Conservation (phyloP, 805 yeast genomes). For the Soucietia sequanensis region DNA sequence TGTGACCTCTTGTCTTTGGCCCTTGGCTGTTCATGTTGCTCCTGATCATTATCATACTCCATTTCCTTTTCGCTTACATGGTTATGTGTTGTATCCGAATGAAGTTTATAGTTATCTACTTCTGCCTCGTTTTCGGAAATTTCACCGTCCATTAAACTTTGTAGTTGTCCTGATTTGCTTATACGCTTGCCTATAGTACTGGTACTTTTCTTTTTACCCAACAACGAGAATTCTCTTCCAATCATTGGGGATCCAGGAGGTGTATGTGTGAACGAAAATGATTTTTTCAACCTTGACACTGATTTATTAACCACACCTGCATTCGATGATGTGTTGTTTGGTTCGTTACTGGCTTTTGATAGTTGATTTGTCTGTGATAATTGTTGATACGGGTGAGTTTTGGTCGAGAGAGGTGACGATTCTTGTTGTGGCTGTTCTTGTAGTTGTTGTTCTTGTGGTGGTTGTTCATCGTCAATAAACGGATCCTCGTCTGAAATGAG, state of each 20-base stretch:
- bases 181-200: too few relatives aligned
- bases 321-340: too few relatives aligned
- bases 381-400: neutral
- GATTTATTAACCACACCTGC: constrained; percentile 8
- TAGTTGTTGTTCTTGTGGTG: neutral
- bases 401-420: neutral
- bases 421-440: too few relatives aligned
- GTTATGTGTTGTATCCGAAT: too few relatives aligned
- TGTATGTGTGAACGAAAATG: constrained; percentile 20
- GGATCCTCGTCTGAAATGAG: constrained; percentile 1
- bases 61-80: too few relatives aligned
- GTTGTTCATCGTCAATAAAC: neutral
- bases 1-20: neutral
- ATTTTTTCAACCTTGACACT: constrained; percentile 19
- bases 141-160: neutral
- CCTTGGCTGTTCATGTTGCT: neutral
- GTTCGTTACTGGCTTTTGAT: too few relatives aligned
- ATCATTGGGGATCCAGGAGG: constrained; percentile 20
- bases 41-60: too few relatives aligned
- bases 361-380: neutral
- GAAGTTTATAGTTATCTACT: constrained; percentile 7
- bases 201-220: too few relatives aligned
- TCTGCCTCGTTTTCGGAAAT: constrained; percentile 2
- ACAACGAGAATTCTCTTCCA: too few relatives aligned
- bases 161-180: too few relatives aligned